phyloP scores from a whole-genome alignment of 805 yeast species.

The Saccharomycopsis schoenii region DNA sequence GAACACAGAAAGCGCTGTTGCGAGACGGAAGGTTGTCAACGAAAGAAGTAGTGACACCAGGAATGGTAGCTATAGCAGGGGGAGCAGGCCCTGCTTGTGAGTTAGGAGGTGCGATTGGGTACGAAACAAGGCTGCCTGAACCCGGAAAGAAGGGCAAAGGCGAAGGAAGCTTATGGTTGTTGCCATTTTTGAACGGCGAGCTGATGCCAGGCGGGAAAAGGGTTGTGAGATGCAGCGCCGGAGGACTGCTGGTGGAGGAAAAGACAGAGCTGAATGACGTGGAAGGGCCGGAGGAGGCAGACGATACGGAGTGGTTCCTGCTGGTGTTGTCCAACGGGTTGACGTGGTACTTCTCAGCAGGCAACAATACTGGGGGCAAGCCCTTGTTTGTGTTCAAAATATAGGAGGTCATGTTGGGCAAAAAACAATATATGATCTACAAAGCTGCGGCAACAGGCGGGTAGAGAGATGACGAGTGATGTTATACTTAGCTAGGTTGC shows the following conservation, averaged over 20 bases:
- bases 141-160: not conserved
- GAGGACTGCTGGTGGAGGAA: not conserved
- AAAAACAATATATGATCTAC: too few species aligned
- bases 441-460: too few species aligned
- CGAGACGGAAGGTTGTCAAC: too few species aligned
- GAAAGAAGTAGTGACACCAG: not conserved
- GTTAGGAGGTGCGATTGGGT: not conserved
- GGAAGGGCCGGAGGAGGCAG: not conserved
- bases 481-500: too few species aligned
- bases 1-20: too few species aligned
- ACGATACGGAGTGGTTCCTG: not conserved
- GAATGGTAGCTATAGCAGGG: not conserved
- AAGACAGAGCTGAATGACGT: not conserved
- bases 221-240: not conserved
- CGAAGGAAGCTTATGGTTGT: not conserved
- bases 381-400: not conserved
- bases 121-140: too few species aligned
- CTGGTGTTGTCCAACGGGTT: not conserved
- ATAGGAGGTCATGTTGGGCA: not conserved
- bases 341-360: not conserved
- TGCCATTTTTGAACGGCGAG: not conserved
- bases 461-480: too few species aligned
- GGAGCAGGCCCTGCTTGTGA: not conserved
- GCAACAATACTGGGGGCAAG: not conserved
- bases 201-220: not conserved